Base-by-base conservation (phyloP, 805 yeast species). In the Candida insectorum region DNA sequence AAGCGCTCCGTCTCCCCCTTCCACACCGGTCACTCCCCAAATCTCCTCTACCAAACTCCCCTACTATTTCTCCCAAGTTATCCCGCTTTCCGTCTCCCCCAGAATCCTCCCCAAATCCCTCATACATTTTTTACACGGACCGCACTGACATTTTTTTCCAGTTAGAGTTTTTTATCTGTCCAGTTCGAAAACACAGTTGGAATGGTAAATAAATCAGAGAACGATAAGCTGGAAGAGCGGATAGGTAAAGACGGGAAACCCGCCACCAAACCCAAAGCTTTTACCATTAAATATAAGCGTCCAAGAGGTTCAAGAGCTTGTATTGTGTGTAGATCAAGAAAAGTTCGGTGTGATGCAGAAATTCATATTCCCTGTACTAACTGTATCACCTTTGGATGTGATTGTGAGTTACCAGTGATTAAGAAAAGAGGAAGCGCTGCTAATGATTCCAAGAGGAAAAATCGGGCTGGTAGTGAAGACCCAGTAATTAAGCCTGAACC, bases 291-390 rank as follows among this genome's bases (percentile, higher is more conserved):
- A 41, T 68, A 65, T 44, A 74, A 67, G 47, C 49, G 79, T 42
- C 73, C 83, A 30, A 61, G 89, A 32, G 83, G 87, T 0, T 62
- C 83, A 6, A 58, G 85, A 29, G 91, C 89, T 2, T 83, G 93
- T 51, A 71, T 75, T 25, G 82, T 83, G n/a, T 85, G 93, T 50
- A 78, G 86, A 34, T 72, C 81, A 6, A 65, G 93, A 22, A 84
- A 84, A 48, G 93, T 84, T n/a, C 72, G 88, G 22, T 84, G 94
- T 58, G 86, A 81, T 49, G 85, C 82, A 9, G 81, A 65, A 40
- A 65, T 65, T 25, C 71, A 64, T 43, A 65, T 65, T 12, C 73
- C 73, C 3, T 65, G 71, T 40, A 55, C 61, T 12, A 82, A 82
- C 54, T 82, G 91, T 51, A 65, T 74, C 22, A 79, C 83, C 3